Percentiles rank a stretch among this genome's conserved stretches.
These are phyloP conservation scores for Trametes meyenii DNA, from an alignment of 768 basidiomycete species.

Conservation along the genomic window DNA sequence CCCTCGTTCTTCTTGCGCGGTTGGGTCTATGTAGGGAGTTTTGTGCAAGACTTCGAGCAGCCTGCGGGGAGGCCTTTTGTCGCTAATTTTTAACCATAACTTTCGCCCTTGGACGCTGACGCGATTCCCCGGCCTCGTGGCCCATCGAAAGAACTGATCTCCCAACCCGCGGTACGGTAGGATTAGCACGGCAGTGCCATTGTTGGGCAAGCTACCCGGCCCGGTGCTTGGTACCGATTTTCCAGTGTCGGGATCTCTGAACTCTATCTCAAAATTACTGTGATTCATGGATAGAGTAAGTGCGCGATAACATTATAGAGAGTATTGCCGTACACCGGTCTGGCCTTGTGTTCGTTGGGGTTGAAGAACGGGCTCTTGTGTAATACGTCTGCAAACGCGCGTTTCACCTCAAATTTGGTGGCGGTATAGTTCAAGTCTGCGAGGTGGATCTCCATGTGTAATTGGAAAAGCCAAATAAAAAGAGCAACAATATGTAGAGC, in stretches of 20 bases:
- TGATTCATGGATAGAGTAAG: conserved; percentile 26
- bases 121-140: conserved; percentile 34
- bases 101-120: conserved; percentile 23
- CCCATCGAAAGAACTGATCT: conserved; percentile 47
- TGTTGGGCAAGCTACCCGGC: conserved; percentile 54
- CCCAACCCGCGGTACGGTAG: conserved; percentile 37
- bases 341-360: not conserved
- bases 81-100: conserved; percentile 17
- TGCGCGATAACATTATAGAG: no score
- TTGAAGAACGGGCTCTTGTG: conserved; percentile 52
- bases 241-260: conserved; percentile 42
- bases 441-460: conserved; percentile 43
- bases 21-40: conserved; percentile 34
- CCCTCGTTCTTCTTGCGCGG: conserved; percentile 28
- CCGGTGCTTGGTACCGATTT: conserved; percentile 27
- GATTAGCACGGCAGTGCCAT: conserved; percentile 48
- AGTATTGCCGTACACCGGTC: conserved; percentile 6
- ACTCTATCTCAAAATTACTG: conserved; percentile 63
- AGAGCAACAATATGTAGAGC: not conserved
- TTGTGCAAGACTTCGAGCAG: conserved; percentile 27
- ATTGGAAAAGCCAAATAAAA: no score
- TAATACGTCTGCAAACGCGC: conserved; percentile 52
- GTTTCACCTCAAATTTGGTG: conserved; percentile 57
- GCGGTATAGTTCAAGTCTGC: conserved; percentile 39
- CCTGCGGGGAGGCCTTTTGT: not conserved